A percentile compares a stretch with the other conserved stretches of the same genome.
Evolutionary conservation across 352 stramenopile species (phyloP).

Genomic region (Pythium periplocum): DNA sequence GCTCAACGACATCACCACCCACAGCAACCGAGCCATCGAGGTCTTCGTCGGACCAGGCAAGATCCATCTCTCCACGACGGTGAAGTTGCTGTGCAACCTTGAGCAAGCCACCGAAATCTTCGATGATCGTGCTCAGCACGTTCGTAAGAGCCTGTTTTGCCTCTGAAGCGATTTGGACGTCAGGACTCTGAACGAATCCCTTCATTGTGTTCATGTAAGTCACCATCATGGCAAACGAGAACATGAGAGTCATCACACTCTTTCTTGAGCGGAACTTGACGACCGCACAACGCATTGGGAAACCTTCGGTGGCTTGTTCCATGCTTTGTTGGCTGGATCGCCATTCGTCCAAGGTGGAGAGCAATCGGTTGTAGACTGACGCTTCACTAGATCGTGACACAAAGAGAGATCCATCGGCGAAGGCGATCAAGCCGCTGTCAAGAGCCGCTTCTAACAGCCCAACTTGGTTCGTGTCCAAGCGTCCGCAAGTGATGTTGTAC

Average conservation of each 20-base stretch:
- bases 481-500: constrained; percentile 23
- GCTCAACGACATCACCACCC: constrained; percentile 52
- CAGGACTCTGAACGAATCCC: constrained; percentile 8
- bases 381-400: constrained; percentile 26
- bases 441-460: constrained; percentile 43
- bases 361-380: constrained; percentile 48
- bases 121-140: constrained; percentile 30
- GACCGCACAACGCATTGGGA: constrained; percentile 47
- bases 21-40: constrained; percentile 55
- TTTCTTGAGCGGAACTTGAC: constrained; percentile 58
- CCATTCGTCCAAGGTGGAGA: constrained; percentile 57
- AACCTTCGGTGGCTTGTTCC: constrained; percentile 32
- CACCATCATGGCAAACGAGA: constrained; percentile 54
- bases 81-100: constrained; percentile 57
- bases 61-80: constrained; percentile 61
- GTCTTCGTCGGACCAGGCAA: constrained; percentile 61
- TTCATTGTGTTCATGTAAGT: constrained; percentile 23
- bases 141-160: constrained; percentile 4
- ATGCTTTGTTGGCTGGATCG: constrained; percentile 13
- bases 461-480: constrained; percentile 39
- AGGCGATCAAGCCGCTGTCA: constrained; percentile 48
- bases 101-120: constrained; percentile 38
- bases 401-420: constrained; percentile 54
- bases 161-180: constrained; percentile 3
- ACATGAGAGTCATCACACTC: constrained; percentile 43